Evolutionary conservation across 345 rosid genomes (phyloP).

Genomic region (Hirschfeldia incana): DNA sequence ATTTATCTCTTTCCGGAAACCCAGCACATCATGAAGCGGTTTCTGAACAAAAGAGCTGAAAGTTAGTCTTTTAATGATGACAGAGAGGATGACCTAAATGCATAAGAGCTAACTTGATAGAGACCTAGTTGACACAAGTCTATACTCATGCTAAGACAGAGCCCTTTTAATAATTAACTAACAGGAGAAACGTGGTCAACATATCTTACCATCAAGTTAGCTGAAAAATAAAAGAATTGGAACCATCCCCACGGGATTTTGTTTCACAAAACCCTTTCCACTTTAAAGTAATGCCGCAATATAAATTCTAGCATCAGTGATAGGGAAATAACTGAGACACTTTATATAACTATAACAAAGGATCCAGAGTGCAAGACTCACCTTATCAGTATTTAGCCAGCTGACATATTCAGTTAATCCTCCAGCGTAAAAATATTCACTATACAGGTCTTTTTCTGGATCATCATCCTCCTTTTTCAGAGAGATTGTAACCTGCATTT

Average conservation of each 20-base stretch:
- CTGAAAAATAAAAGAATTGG: background rate
- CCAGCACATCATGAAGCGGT: constrained; percentile 83
- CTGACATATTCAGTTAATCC: constrained; percentile 87
- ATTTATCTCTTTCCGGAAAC: constrained; percentile 66
- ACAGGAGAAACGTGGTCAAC: background rate
- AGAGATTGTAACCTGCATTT: constrained; percentile 68
- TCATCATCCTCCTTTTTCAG: constrained; percentile 60
- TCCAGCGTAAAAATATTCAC: constrained; percentile 79
- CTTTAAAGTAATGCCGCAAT: background rate
- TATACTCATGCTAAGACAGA: constrained; percentile 1
- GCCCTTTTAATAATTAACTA: constrained; percentile 13
- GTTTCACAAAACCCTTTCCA: background rate
- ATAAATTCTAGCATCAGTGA: background rate
- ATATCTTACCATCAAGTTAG: constrained; percentile 17
- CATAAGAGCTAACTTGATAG: constrained; percentile 17
- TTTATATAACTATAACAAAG: constrained; percentile 17
- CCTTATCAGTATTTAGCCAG: constrained; percentile 92
- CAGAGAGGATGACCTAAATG: constrained; percentile 4
- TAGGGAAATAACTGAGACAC: background rate
- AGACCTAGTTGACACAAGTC: background rate
- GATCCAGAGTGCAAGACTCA: constrained; percentile 30
- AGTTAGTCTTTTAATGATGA: constrained; percentile 19
- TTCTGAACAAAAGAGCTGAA: constrained; percentile 53
- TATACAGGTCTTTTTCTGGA: constrained; percentile 56
- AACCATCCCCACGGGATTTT: background rate